phyloP scores from a whole-genome alignment of 345 rosid genomes.

The Excoecaria cochinchinensis region DNA sequence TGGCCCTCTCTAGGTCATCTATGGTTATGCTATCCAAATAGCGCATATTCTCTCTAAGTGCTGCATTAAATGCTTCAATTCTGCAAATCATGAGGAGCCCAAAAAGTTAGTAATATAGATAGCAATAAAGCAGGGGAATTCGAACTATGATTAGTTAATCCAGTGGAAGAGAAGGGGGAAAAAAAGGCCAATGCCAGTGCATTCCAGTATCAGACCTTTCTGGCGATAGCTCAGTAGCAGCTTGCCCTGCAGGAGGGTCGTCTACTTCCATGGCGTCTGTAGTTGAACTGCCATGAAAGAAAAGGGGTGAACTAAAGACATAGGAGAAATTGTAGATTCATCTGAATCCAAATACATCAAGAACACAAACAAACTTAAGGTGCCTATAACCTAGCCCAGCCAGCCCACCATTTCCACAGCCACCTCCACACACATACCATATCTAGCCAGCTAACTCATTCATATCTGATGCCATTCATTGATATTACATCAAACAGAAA shows the following conservation, averaged over 20 bases:
- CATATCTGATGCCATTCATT: too few relatives aligned
- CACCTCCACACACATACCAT: too few relatives aligned
- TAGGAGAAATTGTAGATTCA: background rate
- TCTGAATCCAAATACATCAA: too few relatives aligned
- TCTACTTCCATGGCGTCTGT: conserved; percentile 83
- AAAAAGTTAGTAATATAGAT: background rate
- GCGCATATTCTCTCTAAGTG: conserved; percentile 83
- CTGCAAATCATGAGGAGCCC: conserved; percentile 35
- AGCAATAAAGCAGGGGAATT: background rate
- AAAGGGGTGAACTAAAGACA: background rate
- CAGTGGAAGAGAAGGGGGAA: background rate
- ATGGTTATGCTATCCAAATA: conserved; percentile 66
- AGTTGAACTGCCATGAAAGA: conserved; percentile 9
- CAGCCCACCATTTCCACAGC: too few relatives aligned
- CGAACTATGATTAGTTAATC: background rate
- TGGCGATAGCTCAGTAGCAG: conserved; percentile 42
- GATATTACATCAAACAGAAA: too few relatives aligned
- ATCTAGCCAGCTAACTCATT: too few relatives aligned
- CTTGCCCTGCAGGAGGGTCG: conserved; percentile 50
- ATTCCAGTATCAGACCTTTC: conserved; percentile 49
- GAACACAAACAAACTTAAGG: too few relatives aligned
- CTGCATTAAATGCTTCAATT: conserved; percentile 64
- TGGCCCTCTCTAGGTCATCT: conserved; percentile 63
- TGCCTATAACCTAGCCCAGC: too few relatives aligned
- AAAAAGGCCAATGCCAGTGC: background rate